Conservation (phyloP, 768 basidiomycete genomes). For the Asterophora parasitica region DNA sequence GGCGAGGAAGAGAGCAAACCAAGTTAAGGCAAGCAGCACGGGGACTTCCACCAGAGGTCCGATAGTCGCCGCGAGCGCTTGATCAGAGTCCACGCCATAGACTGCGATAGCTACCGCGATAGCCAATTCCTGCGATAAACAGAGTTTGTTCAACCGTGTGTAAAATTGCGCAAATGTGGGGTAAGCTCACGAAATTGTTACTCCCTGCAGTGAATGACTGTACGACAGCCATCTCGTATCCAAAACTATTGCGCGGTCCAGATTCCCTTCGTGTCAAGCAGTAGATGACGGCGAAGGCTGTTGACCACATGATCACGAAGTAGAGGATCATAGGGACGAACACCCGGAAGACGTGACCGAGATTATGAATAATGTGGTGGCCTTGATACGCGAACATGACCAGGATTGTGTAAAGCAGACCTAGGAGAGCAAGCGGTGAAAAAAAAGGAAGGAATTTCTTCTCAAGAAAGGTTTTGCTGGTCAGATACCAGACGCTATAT, state of each 20-base stretch:
- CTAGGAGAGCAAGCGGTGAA: constrained; percentile 64
- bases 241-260: constrained; percentile 20
- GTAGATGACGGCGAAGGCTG: constrained; percentile 54
- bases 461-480: constrained; percentile 45
- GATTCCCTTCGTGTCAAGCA: constrained; percentile 35
- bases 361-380: constrained; percentile 65
- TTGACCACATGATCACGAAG: constrained; percentile 72
- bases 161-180: too few relatives aligned
- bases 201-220: constrained; percentile 77
- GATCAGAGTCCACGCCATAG: constrained; percentile 72
- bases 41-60: constrained; percentile 80
- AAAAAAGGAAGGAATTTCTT: constrained; percentile 63
- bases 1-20: constrained; percentile 50
- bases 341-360: constrained; percentile 74
- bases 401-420: constrained; percentile 77
- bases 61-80: constrained; percentile 78
- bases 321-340: constrained; percentile 79
- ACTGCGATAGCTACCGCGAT: constrained; percentile 79
- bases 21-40: constrained; percentile 64
- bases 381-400: constrained; percentile 71
- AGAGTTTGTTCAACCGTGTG: not conserved
- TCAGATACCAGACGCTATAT: constrained; percentile 40
- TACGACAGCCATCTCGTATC: constrained; percentile 69
- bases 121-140: constrained; percentile 54
- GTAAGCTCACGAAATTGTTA: constrained; percentile 36